Percentiles rank a stretch among this genome's conserved stretches.
Conservation (phyloP, 805 yeast species). For the Kuraishia capsulata region DNA sequence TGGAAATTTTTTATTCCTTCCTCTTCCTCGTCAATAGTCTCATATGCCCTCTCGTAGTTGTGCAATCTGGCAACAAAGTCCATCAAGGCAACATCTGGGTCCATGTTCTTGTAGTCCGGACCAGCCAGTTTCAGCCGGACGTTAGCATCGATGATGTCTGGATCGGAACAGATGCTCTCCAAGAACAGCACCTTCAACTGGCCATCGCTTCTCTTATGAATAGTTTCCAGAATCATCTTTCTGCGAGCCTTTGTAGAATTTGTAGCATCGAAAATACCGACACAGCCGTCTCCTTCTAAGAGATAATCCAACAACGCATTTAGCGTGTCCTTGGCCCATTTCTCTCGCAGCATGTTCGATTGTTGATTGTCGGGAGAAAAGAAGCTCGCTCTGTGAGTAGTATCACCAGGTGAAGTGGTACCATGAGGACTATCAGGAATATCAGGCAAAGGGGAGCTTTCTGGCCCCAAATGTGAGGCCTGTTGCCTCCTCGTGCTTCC, state of each 20-base stretch:
- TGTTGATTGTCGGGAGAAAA: slow-evolving; percentile 72
- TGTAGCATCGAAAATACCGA: slow-evolving; percentile 87
- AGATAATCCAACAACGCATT: slow-evolving; percentile 74
- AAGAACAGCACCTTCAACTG: slow-evolving; percentile 72
- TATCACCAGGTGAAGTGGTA: slow-evolving; percentile 1
- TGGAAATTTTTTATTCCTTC: slow-evolving; percentile 56
- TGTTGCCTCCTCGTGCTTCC: slow-evolving; percentile 89
- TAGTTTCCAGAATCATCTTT: slow-evolving; percentile 43
- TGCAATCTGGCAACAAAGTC: slow-evolving; percentile 77
- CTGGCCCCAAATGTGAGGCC: slow-evolving; percentile 57
- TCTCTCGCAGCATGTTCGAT: slow-evolving; percentile 63
- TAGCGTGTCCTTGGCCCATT: slow-evolving; percentile 95
- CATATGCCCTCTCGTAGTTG: slow-evolving; percentile 85
- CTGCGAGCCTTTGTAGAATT: slow-evolving; percentile 66
- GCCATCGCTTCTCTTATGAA: slow-evolving; percentile 45
- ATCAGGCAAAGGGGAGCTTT: slow-evolving; percentile 52
- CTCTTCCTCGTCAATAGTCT: slow-evolving; percentile 77
- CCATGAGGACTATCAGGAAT: neutral
- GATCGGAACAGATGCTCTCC: slow-evolving; percentile 83
- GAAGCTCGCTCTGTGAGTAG: slow-evolving; percentile 69
- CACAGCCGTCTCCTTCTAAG: slow-evolving; percentile 74
- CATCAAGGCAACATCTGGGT: slow-evolving; percentile 63
- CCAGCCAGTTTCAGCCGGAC: slow-evolving; percentile 81
- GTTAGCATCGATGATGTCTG: slow-evolving; percentile 70
- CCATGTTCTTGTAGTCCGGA: slow-evolving; percentile 63